Conservation (phyloP, 2,329 filamentous ascomycete species). For the Colletotrichum sp. region DNA sequence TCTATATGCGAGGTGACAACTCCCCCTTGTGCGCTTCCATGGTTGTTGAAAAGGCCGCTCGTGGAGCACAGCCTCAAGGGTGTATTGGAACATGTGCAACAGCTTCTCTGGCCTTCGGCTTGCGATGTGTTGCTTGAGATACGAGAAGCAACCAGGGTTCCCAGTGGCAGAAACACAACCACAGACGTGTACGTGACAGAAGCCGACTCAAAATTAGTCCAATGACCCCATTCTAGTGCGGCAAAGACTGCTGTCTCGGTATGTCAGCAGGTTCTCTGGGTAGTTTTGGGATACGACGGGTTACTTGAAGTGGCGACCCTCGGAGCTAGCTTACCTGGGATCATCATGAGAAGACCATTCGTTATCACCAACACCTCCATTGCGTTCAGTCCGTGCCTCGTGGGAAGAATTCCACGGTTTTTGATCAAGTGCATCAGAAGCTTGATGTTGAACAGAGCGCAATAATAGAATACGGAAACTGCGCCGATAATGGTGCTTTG, state of each 20-base stretch:
- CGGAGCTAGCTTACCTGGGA: slow-evolving; percentile 49
- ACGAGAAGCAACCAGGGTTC: slow-evolving; percentile 56
- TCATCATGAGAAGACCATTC: slow-evolving; percentile 61
- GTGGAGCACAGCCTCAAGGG: background rate
- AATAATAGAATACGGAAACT: slow-evolving; percentile 56
- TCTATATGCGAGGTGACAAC: slow-evolving; percentile 31
- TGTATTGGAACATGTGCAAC: slow-evolving; percentile 8
- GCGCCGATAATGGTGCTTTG: slow-evolving; percentile 42
- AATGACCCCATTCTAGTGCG: slow-evolving; percentile 47
- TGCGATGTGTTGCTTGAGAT: slow-evolving; percentile 32
- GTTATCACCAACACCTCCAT: slow-evolving; percentile 62
- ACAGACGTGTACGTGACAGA: slow-evolving; percentile 56
- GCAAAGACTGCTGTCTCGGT: slow-evolving; percentile 52
- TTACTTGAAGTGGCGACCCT: background rate
- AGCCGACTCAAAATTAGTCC: slow-evolving; percentile 52
- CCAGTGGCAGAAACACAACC: slow-evolving; percentile 56
- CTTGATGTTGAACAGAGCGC: slow-evolving; percentile 59
- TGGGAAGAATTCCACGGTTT: slow-evolving; percentile 52
- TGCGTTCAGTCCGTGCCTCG: slow-evolving; percentile 45
- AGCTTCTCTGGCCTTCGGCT: slow-evolving; percentile 6
- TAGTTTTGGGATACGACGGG: background rate
- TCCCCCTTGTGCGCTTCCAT: slow-evolving; percentile 19
- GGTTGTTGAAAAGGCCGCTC: background rate
- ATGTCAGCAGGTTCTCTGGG: background rate
- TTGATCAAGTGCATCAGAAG: slow-evolving; percentile 52